Evolutionary conservation across 2,329 filamentous ascomycete species (phyloP).

Genomic region (Trichoderma sp.): DNA sequence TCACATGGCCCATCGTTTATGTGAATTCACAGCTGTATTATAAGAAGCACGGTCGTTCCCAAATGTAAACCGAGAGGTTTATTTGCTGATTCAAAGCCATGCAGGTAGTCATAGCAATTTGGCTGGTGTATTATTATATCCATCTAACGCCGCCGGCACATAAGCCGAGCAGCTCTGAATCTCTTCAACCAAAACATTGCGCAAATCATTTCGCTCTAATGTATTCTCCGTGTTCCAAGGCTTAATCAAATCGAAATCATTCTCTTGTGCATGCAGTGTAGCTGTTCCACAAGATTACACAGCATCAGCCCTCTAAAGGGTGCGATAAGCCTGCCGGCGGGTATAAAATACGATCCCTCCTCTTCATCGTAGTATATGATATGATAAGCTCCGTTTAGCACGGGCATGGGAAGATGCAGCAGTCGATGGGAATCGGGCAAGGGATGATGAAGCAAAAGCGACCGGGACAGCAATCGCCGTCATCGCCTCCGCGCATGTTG

Average conservation of each 20-base stretch:
- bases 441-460: constrained; percentile 40
- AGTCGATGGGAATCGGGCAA: constrained; percentile 37
- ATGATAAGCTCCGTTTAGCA: constrained; percentile 21
- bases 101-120: not conserved
- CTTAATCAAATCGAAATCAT: not conserved
- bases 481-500: constrained; percentile 29
- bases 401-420: constrained; percentile 32
- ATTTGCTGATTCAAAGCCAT: not conserved
- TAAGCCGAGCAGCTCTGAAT: not conserved
- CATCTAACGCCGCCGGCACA: not conserved
- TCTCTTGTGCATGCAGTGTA: not conserved
- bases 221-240: not conserved
- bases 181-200: not conserved
- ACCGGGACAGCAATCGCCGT: constrained; percentile 30
- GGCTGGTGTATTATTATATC: not conserved
- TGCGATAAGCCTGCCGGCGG: not conserved
- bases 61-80: not conserved
- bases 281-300: not conserved
- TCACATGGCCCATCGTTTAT: not conserved
- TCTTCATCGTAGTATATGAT: not conserved
- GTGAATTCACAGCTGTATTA: not conserved
- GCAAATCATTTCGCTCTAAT: not conserved
- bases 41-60: not conserved
- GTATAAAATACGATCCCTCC: not conserved
- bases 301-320: not conserved